phyloP scores from a whole-genome alignment of 805 yeast genomes.

The Vanderwaltozyma yarrowii region DNA sequence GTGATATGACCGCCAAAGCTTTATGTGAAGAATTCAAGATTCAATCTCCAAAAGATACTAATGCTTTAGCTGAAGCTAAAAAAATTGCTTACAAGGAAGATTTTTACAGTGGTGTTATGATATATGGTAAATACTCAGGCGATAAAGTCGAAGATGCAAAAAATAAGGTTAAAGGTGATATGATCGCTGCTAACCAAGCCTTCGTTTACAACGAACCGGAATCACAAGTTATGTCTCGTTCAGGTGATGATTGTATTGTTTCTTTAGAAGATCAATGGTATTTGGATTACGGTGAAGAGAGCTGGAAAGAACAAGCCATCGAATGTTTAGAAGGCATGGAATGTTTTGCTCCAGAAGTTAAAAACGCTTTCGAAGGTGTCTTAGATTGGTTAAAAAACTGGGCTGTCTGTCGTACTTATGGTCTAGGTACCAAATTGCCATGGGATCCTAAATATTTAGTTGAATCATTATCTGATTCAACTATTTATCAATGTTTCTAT shows the following conservation, averaged over 20 bases:
- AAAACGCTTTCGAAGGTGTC: conserved; percentile 87
- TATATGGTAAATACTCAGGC: conserved; percentile 74
- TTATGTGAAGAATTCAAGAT: conserved; percentile 82
- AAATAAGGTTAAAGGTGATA: conserved; percentile 71
- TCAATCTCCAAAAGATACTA: conserved; percentile 86
- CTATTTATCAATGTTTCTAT: conserved; percentile 90
- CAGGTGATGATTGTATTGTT: conserved; percentile 94
- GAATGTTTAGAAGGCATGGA: conserved; percentile 71
- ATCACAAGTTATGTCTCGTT: conserved; percentile 77
- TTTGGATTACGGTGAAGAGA: conserved; percentile 90
- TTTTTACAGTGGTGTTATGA: conserved; percentile 79
- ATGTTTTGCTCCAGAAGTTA: conserved; percentile 71
- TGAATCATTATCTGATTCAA: conserved; percentile 92
- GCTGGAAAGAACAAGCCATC: conserved; percentile 74
- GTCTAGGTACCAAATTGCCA: conserved; percentile 89
- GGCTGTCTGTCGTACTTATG: conserved; percentile 96
- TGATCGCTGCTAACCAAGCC: conserved; percentile 68
- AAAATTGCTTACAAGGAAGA: conserved; percentile 95
- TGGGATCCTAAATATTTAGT: conserved; percentile 94
- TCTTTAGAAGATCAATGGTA: conserved; percentile 98
- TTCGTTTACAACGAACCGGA: conserved; percentile 95
- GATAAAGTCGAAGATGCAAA: conserved; percentile 87
- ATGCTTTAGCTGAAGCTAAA: conserved; percentile 82
- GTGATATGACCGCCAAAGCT: conserved; percentile 77
- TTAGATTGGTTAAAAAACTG: conserved; percentile 95